phyloP scores from a whole-genome alignment of 2,329 filamentous ascomycete genomes.

The Diaporthe vaccinii region DNA sequence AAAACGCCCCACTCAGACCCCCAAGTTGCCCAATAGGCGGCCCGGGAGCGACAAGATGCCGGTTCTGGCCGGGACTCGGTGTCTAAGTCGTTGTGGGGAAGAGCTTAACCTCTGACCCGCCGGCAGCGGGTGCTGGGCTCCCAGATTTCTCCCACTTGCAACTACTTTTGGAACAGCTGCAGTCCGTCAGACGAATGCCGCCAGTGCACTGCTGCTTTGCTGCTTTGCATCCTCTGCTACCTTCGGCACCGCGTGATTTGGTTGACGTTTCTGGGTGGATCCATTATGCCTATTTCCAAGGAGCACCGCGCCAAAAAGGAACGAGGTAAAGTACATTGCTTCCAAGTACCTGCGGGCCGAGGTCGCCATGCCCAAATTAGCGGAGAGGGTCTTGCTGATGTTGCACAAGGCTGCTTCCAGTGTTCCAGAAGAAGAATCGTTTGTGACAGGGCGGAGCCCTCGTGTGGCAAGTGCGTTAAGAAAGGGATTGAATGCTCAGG shows the following conservation, averaged over 20 bases:
- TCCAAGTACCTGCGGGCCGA: background rate
- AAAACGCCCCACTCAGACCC: background rate
- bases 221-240: background rate
- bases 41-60: background rate
- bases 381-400: background rate
- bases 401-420: background rate
- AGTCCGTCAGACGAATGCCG: too few species aligned
- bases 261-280: background rate
- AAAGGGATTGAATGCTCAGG: slow-evolving; percentile 5
- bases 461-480: slow-evolving; percentile 14
- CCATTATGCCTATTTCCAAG: background rate
- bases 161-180: slow-evolving; percentile 18
- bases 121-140: background rate
- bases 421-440: slow-evolving; percentile 10
- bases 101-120: background rate
- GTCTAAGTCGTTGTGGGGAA: slow-evolving; percentile 7
- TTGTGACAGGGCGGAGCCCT: background rate
- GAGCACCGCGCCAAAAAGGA: background rate
- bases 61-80: slow-evolving; percentile 2
- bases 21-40: background rate
- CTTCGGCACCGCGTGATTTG: background rate
- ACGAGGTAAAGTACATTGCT: slow-evolving; percentile 8
- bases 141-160: slow-evolving; percentile 20
- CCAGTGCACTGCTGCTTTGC: background rate
- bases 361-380: background rate